These are phyloP conservation scores for Globisporangium abappressorium DNA, from an alignment of 352 stramenopile genomes.

Conservation along the genomic window DNA sequence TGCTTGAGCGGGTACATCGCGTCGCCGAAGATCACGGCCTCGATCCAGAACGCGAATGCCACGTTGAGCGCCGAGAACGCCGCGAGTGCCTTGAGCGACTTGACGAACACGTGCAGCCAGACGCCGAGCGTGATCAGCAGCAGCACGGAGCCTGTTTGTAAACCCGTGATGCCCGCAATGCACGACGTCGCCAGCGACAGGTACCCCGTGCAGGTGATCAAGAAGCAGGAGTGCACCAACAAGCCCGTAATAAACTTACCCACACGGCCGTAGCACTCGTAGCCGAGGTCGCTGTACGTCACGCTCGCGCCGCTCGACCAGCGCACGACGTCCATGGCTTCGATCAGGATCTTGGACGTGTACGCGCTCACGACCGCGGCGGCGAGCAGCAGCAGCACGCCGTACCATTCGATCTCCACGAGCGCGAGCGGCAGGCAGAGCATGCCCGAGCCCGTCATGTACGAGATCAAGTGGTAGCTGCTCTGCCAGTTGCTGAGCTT, in stretches of 20 bases:
- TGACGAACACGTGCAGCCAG: slow-evolving; percentile 69
- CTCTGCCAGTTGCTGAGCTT: slow-evolving; percentile 61
- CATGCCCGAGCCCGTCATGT: slow-evolving; percentile 72
- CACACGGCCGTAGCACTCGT: slow-evolving; percentile 53
- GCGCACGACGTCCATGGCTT: slow-evolving; percentile 65
- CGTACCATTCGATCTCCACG: slow-evolving; percentile 80
- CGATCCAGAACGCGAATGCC: slow-evolving; percentile 77
- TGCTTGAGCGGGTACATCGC: slow-evolving; percentile 82
- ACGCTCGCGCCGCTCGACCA: slow-evolving; percentile 62
- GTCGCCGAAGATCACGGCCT: slow-evolving; percentile 77
- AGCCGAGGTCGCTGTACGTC: slow-evolving; percentile 68
- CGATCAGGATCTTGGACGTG: slow-evolving; percentile 62
- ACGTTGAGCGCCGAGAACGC: slow-evolving; percentile 70
- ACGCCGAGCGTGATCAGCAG: slow-evolving; percentile 43
- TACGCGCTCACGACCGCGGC: slow-evolving; percentile 54
- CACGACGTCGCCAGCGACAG: slow-evolving; percentile 54
- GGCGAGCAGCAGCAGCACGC: slow-evolving; percentile 51
- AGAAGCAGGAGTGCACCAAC: slow-evolving; percentile 53
- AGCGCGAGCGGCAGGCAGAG: slow-evolving; percentile 68
- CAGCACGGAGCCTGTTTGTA: slow-evolving; percentile 55
- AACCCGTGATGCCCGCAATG: slow-evolving; percentile 55
- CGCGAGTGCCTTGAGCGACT: slow-evolving; percentile 55
- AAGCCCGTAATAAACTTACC: slow-evolving; percentile 40
- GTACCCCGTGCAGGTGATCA: slow-evolving; percentile 62
- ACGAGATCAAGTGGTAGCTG: slow-evolving; percentile 69